Evolutionary conservation across 2,329 filamentous ascomycete species (phyloP), one percentile per base, ranked within the genome.

Genomic region (Fusarium sacchari): DNA sequence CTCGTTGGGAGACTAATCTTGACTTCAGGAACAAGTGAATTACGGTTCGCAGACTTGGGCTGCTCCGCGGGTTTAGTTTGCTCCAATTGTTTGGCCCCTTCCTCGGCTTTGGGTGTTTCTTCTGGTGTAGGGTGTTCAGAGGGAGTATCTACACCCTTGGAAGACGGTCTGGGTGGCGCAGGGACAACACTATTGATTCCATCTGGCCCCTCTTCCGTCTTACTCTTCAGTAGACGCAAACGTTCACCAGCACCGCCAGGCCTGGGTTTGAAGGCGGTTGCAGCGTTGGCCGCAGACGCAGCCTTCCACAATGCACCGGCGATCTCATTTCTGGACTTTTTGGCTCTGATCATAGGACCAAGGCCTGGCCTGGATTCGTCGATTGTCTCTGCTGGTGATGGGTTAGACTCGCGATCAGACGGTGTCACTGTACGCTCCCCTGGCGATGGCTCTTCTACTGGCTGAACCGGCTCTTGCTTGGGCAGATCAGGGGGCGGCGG

Each of bases 101-200:
- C 57, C 30, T 57, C 66, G 3, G 43, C n/a, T 30, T 52, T 50
- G 3, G 66, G 66, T 28, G 58, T 43, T 39, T 64, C 66, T 20
- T 72, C 66, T 10, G 71, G 72, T 7, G 60, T 62, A 15, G 67
- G 39, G 24, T 71, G 57, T 40, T 80, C 75, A 80, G 74, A 61
- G 62, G 81, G 49, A n/a, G 59, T 44, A 12, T 64, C 70, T 26
- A 84, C 83, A 15, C 84, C 76, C 72, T 78, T 67, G 6, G 84
- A 83, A 14, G 79, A 74, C 3, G 87, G 84, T 36, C 86, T 84
- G 20, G 85, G 88, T 5, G 95, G 95, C 7, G 95, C 93, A 30
- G 94, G 94, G 28, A 98, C 93, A 42, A 98, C 95, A 43, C 92
- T 90, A 18, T 92, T 97, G 73, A 98, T 97, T 6, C 95, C 96